A percentile compares a stretch with the other conserved stretches of the same genome.
Evolutionary conservation across 495 filamentous ascomycete genomes (phyloP).

Genomic region (Penicillium macrosclerotiorum): DNA sequence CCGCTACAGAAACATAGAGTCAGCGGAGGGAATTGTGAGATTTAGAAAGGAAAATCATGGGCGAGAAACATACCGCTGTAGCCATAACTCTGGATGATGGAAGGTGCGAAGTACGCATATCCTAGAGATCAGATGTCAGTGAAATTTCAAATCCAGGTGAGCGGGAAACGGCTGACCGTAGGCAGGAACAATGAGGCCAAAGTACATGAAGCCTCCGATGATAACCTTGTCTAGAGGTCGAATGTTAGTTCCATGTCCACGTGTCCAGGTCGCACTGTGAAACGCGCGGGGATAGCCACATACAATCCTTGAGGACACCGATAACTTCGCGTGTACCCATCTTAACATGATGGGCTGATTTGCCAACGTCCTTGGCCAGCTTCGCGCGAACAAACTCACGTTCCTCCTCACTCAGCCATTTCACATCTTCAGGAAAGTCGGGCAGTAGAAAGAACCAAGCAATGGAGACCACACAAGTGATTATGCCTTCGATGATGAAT

Average conservation of each 20-base stretch:
- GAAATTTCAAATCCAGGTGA: not conserved
- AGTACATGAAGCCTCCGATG: constrained; percentile 86
- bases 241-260: too few species aligned
- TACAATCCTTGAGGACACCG: constrained; percentile 72
- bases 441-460: constrained; percentile 79
- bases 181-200: constrained; percentile 75
- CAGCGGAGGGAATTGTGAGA: constrained; percentile 15
- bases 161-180: constrained; percentile 55
- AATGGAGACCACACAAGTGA: constrained; percentile 72
- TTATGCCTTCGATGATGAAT: constrained; percentile 65
- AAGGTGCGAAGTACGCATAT: constrained; percentile 75
- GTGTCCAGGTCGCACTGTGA: not conserved
- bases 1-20: constrained; percentile 34
- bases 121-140: constrained; percentile 25
- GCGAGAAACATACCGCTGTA: constrained; percentile 51
- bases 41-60: not conserved
- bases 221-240: constrained; percentile 55
- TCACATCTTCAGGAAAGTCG: constrained; percentile 63
- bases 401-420: constrained; percentile 71
- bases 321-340: constrained; percentile 64
- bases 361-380: constrained; percentile 74
- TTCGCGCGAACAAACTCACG: constrained; percentile 69
- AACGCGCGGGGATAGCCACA: constrained; percentile 19
- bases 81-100: constrained; percentile 67
- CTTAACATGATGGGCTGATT: constrained; percentile 62